Evolutionary conservation across 441 rosid genomes (phyloP), one percentile per base, ranked within the genome.

Genomic region (Erodium moschatum): DNA sequence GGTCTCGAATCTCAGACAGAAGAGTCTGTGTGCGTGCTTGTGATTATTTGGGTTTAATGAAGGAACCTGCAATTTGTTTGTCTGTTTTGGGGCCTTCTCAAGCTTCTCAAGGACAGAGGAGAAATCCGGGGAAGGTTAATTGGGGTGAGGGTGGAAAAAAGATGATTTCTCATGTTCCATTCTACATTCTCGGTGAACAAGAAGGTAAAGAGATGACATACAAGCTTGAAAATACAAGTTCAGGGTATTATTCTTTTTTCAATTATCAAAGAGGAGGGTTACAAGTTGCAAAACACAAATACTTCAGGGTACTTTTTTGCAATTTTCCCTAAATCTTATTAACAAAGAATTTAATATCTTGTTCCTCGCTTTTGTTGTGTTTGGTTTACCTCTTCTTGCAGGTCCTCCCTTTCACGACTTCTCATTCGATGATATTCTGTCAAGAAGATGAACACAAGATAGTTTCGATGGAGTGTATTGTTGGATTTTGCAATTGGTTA

Each of bases 331-430:
- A 24, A 24, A 24, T 24, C 27, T 24, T 24, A 24, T 24, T 0
- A 24, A 24, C 27, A 24, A 24, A 24, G 27, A 24, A 24, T 33
- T 33, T 3, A 33, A 33, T 33, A 5, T 24, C 4, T 60, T 11
- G 31, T 24, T 60, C 20, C 33, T 11, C 64, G 2, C 13, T 60
- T 4, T 13, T 56, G 61, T 10, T 58, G 20, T 7, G 19, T 69
- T 3, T 3, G 58, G 40, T 46, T 46, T 38, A 18, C 18, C 24
- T 20, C 46, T 21, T 46, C 42, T 65, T 77, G 80, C 89, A 94
- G 99, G 97, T 77, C 97, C 96, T 24, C 96, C 99, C 6, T 91
- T 87, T 81, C 97, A 88, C 78, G 97, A 91, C 71, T 94, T 84
- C 77, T 81, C 89, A 7, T 82, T 91, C 67, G 78, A 96, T 15